Conservation (phyloP, 108 stramenopile species). For the Cyclotella kingstonii region DNA sequence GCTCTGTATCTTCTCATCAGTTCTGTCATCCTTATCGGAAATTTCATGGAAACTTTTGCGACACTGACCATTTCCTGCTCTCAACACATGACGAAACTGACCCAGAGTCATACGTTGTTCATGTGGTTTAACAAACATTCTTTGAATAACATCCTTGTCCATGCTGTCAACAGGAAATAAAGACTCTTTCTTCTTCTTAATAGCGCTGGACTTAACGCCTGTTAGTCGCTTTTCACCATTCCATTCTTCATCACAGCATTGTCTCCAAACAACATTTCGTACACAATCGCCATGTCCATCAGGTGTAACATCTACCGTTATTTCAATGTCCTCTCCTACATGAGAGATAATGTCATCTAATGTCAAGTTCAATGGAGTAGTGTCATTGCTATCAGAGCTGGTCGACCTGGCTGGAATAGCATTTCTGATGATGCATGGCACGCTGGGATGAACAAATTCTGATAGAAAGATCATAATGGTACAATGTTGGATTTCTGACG, state of each 20-base stretch:
- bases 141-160: conserved; percentile 1
- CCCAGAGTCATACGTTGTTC: conserved; percentile 65
- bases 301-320: conserved; percentile 88
- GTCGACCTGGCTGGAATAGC: conserved; percentile 24
- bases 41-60: background rate
- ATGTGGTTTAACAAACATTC: conserved; percentile 81
- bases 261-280: conserved; percentile 33
- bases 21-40: conserved; percentile 3
- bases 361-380: conserved; percentile 36
- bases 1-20: too few relatives aligned
- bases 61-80: conserved; percentile 9
- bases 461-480: background rate
- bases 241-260: too few relatives aligned
- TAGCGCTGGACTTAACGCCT: too few relatives aligned
- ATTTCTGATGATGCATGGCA: conserved; percentile 80
- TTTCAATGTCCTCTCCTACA: conserved; percentile 20
- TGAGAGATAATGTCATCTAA: conserved; percentile 62
- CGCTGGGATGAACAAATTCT: conserved; percentile 58
- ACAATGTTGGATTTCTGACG: too few relatives aligned
- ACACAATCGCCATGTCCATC: conserved; percentile 91
- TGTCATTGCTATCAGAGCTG: background rate
- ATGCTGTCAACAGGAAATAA: background rate
- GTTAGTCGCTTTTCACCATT: too few relatives aligned
- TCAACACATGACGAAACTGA: conserved; percentile 53
- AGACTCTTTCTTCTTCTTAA: background rate